These are phyloP conservation scores for Populus hybrid DNA, from an alignment of 441 rosid genomes.

Conservation along the genomic window DNA sequence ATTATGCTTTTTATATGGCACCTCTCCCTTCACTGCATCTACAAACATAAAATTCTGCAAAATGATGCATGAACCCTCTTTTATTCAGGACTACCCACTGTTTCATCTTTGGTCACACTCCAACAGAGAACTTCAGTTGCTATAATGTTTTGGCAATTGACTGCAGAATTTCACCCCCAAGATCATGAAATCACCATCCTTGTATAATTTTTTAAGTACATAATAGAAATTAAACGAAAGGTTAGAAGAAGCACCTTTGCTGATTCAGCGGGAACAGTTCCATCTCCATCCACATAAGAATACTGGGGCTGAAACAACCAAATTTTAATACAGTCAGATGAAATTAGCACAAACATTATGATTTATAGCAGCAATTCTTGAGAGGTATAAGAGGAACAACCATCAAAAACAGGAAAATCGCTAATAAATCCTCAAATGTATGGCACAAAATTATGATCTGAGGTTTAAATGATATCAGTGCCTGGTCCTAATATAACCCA, in stretches of 20 bases:
- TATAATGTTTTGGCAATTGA: neutral
- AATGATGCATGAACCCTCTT: neutral
- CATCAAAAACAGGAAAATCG: neutral
- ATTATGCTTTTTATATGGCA: neutral
- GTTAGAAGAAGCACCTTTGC: conserved; percentile 45
- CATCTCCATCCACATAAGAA: conserved; percentile 55
- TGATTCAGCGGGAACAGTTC: conserved; percentile 87
- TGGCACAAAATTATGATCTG: neutral
- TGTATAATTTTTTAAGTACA: neutral
- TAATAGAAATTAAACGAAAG: conserved; percentile 8
- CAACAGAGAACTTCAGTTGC: neutral
- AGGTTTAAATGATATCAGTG: neutral
- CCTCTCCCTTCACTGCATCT: neutral
- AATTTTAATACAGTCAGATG: neutral
- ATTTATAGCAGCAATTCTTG: neutral
- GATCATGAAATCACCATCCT: neutral
- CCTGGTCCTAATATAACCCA: neutral
- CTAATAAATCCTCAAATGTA: neutral
- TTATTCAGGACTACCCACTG: neutral
- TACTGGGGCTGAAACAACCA: conserved; percentile 59
- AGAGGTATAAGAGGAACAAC: neutral
- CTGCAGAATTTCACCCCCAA: neutral
- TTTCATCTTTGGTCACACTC: neutral
- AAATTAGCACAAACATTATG: neutral
- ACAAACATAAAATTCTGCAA: neutral